Evolutionary conservation across 148 eudicot genomes (phyloP).

Genomic region (Fagopyrum tataricum): DNA sequence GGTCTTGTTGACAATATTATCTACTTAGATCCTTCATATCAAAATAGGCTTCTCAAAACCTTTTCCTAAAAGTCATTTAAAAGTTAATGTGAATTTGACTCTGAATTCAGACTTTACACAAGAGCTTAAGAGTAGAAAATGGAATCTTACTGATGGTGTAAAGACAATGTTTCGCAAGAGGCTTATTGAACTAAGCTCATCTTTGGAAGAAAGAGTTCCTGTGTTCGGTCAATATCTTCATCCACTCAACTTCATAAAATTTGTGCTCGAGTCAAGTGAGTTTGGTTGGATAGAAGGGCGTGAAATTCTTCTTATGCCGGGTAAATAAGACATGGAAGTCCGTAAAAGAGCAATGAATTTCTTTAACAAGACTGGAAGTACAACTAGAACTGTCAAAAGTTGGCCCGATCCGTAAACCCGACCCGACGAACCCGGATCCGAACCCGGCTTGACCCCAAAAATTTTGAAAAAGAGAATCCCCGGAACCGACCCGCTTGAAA

Average conservation of each 20-base stretch:
- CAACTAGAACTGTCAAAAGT: no score
- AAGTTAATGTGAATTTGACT: not conserved
- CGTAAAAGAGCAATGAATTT: slow-evolving; percentile 34
- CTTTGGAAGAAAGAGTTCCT: slow-evolving; percentile 47
- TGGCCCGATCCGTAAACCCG: no score
- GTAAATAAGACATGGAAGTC: slow-evolving; percentile 27
- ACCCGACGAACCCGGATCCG: no score
- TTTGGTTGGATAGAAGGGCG: slow-evolving; percentile 46
- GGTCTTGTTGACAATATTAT: not conserved
- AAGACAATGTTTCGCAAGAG: slow-evolving; percentile 49
- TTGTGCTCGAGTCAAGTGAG: slow-evolving; percentile 16
- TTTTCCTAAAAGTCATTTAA: not conserved
- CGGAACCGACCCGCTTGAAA: no score
- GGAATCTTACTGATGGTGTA: slow-evolving; percentile 11
- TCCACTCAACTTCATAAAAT: slow-evolving; percentile 33
- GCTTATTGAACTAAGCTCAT: slow-evolving; percentile 29
- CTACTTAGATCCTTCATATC: not conserved
- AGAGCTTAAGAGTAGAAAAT: slow-evolving; percentile 11
- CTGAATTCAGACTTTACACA: not conserved
- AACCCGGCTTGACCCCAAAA: no score
- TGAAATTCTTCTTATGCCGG: slow-evolving; percentile 43
- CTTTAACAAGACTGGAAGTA: slow-evolving; percentile 52
- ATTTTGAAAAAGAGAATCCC: no score
- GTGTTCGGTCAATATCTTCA: slow-evolving; percentile 56
- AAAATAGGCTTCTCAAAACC: not conserved